Base-by-base conservation (phyloP, 129 eudicot species). In the Heracleum sosnowskyi region DNA sequence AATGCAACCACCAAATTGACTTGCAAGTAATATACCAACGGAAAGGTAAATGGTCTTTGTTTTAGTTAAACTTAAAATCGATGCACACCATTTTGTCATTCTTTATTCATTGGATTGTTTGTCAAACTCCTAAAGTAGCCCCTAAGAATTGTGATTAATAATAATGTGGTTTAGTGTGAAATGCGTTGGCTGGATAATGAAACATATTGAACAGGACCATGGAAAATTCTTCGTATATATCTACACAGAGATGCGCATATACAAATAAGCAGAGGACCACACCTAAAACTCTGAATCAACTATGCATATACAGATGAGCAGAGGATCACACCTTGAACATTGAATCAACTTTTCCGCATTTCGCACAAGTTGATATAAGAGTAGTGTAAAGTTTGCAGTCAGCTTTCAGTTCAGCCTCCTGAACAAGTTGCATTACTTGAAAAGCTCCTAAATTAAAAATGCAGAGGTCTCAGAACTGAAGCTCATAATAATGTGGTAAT, bases 341-440 rank as follows among this genome's bases (percentile, higher is more conserved):
- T 42, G 88, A 76, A 86, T 96, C 99, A 77, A 96, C 99, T 83
- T 96, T 92, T 71, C 91, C 94, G 86, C 96, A 84, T 88, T 84
- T 92, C n/a, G 95, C 99, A 87, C 91, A 92, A 79, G 97, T 87
- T 83, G 97, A 88, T 86, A 96, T 87, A 75, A 96, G 90, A 68
- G 96, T 96, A 55, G 99, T 96, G 87, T 96, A 96, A 57, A 96
- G 96, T 83, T 92, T 92, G 85, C 97, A 90, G 79, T 96, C 99
- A 78, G 95, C 91, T 85, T 78, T 85, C 81, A 90, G 66, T 76
- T 94, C 91, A 83, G 99, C 87, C 79, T 87, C 89, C 80, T 82
- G 90, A 80, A 96, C 97, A 57, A 86, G 86, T 64, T 86, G 87
- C 82, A 87, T 49, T 71, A 96, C 95, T 79, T 86, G 87, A 79